phyloP scores from a whole-genome alignment of 2,329 filamentous ascomycete genomes.

The Ophiostoma himal-ulmi region DNA sequence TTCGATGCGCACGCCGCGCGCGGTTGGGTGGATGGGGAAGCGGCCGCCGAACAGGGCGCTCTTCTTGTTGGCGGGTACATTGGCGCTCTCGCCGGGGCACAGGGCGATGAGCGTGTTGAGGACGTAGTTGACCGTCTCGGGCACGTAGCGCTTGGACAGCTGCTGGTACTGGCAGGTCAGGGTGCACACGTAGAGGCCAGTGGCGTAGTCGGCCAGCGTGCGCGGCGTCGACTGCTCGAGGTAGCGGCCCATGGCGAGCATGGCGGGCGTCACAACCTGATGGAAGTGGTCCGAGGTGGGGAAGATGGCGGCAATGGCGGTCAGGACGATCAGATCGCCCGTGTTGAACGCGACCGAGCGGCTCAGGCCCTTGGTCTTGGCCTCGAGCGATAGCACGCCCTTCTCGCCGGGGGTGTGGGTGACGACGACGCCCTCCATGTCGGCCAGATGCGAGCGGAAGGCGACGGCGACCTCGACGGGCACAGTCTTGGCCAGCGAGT shows the following conservation, averaged over 20 bases:
- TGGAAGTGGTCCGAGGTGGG: constrained; percentile 98
- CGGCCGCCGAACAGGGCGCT: constrained; percentile 9
- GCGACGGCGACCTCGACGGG: constrained; percentile 69
- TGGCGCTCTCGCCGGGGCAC: constrained; percentile 40
- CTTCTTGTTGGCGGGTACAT: background rate
- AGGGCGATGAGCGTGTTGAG: constrained; percentile 67
- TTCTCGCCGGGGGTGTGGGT: constrained; percentile 11
- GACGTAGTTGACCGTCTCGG: constrained; percentile 78
- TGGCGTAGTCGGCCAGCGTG: constrained; percentile 59
- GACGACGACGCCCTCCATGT: constrained; percentile 37
- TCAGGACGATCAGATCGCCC: constrained; percentile 77
- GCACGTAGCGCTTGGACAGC: constrained; percentile 79
- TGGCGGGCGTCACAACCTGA: constrained; percentile 83
- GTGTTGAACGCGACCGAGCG: constrained; percentile 49
- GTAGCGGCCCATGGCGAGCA: constrained; percentile 76
- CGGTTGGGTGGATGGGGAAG: constrained; percentile 20
- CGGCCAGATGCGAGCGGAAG: constrained; percentile 67
- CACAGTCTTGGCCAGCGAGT: constrained; percentile 84
- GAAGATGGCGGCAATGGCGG: constrained; percentile 77
- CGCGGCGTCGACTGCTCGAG: constrained; percentile 70
- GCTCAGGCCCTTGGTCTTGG: constrained; percentile 26
- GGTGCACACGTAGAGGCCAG: constrained; percentile 72
- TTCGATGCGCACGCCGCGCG: constrained; percentile 42
- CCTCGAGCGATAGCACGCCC: background rate
- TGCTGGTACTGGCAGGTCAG: constrained; percentile 77